A percentile compares a stretch with the other conserved stretches of the same genome.
phyloP scores from a whole-genome alignment of 768 basidiomycete genomes.

The Boletales sp. region DNA sequence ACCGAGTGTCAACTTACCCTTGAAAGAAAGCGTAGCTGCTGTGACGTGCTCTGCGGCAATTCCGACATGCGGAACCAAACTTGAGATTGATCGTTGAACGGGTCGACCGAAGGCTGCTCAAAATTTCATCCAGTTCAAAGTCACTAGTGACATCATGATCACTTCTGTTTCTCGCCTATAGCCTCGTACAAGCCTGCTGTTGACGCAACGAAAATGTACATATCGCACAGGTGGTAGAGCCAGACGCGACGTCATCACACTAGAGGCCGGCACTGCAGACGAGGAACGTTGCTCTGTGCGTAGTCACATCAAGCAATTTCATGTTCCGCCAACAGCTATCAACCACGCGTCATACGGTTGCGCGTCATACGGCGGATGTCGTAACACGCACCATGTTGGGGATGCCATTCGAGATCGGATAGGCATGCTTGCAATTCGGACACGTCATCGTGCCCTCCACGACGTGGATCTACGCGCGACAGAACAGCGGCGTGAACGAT shows the following conservation, averaged over 20 bases:
- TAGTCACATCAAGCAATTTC: slow-evolving; percentile 75
- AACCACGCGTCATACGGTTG: neutral
- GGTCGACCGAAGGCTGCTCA: too few relatives aligned
- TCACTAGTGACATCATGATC: too few relatives aligned
- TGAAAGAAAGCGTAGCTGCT: slow-evolving; percentile 87
- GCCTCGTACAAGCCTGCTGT: too few relatives aligned
- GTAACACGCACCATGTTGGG: slow-evolving; percentile 86
- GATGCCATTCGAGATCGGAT: slow-evolving; percentile 90
- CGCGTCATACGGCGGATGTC: neutral
- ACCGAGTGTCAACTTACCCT: slow-evolving; percentile 83
- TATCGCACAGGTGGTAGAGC: too few relatives aligned
- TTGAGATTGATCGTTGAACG: too few relatives aligned
- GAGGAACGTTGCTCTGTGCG: too few relatives aligned
- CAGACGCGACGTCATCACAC: too few relatives aligned
- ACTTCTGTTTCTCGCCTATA: too few relatives aligned
- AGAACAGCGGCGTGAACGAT: neutral
- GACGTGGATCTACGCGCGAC: slow-evolving; percentile 67
- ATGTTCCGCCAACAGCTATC: slow-evolving; percentile 90
- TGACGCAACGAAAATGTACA: too few relatives aligned
- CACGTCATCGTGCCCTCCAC: slow-evolving; percentile 93
- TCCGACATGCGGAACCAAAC: too few relatives aligned
- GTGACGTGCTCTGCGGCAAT: slow-evolving; percentile 92
- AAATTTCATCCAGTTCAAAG: too few relatives aligned
- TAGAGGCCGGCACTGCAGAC: too few relatives aligned
- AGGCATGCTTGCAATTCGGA: slow-evolving; percentile 85